Percentiles rank a stretch among this genome's conserved stretches.
Conservation (phyloP, 1,139 yeast species). For the Hemisphaericaspora xylofermentans region DNA sequence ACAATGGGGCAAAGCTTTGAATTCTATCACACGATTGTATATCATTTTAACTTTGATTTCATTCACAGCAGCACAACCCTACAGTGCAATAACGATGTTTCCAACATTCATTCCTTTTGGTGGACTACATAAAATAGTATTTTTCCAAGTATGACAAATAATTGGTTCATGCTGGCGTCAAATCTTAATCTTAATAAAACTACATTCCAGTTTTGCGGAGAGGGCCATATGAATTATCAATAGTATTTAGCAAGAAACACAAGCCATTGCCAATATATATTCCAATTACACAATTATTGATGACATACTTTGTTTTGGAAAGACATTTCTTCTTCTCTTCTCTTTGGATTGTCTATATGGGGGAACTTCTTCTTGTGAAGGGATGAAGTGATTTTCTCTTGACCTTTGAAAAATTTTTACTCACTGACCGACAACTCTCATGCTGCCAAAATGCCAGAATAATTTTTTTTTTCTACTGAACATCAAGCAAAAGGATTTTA, state of each 20-base stretch:
- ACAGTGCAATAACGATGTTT: not conserved
- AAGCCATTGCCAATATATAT: not conserved
- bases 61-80: constrained; percentile 1
- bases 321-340: constrained; percentile 32
- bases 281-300: not conserved
- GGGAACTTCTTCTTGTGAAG: not conserved
- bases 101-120: not conserved
- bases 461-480: too few relatives aligned
- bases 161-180: too few relatives aligned
- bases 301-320: constrained; percentile 51
- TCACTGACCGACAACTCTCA: constrained; percentile 1
- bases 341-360: constrained; percentile 9
- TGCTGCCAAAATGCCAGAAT: not conserved
- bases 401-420: constrained; percentile 3
- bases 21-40: not conserved
- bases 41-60: too few relatives aligned
- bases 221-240: too few relatives aligned
- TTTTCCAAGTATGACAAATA: too few relatives aligned
- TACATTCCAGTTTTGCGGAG: not conserved
- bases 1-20: not conserved
- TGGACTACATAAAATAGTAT: too few relatives aligned
- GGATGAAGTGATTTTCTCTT: constrained; percentile 1
- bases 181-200: too few relatives aligned
- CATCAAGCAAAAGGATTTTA: not conserved
- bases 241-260: not conserved